Evolutionary conservation across 148 eudicot species (phyloP), one percentile per base, ranked within the genome.

Genomic region (Polygonum maritimum): DNA sequence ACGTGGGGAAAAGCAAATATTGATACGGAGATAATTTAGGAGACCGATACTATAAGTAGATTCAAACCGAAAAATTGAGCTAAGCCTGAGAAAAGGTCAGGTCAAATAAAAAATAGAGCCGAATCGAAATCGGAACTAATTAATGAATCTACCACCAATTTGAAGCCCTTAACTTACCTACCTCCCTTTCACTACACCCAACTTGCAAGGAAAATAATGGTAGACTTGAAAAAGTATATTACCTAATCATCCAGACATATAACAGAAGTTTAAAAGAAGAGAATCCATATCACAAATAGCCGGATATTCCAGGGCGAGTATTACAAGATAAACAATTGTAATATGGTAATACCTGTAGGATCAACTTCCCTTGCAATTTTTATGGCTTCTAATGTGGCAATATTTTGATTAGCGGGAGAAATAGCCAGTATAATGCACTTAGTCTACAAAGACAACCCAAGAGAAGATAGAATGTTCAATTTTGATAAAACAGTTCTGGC

Each of bases 351-450:
- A 96, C 99, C 99, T 75, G 94, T 51, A 26, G 98, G 94, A 85
- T 96, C 98, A 84, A 96, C 99, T 88, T 96, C 99, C 89, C 89
- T 91, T 60, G 98, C 99, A 79, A 96, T 92, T 86, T 96, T 96
- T 83, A 96, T 92, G 73, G 99, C 99, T 89, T 96, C 99, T 69
- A 98, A 96, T 51, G 99, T 96, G 79, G 99, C 99, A 82, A 96
- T 92, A 80, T 92, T 98, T 88, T 96, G 99, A 89, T 96, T 96
- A 79, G 99, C 99, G 48, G 98, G 99, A 79, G 98, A 92, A 85
- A 96, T 96, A 75, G 99, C 99, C 81, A 96, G 84, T 74, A 96
- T 96, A 75, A 96, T 92, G 88, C 97, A 87, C 79, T 89, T 96
- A 55, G 97, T 97, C 99, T 96, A 76, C 88, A 85, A 76, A 83